Conservation (phyloP, 2,329 filamentous ascomycete genomes). For the Aaosphaeria pasadenensis region DNA sequence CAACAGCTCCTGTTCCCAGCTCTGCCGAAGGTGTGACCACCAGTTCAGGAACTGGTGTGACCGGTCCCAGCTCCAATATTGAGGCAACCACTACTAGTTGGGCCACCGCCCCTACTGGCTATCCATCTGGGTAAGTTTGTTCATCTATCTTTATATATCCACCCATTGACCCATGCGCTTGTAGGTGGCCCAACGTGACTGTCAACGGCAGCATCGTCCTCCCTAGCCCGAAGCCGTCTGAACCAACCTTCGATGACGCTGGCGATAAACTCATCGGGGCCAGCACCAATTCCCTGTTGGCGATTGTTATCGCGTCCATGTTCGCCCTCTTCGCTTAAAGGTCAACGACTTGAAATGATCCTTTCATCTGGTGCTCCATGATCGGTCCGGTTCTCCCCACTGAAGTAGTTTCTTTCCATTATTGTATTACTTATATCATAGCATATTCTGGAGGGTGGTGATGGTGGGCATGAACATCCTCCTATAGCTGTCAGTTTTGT, state of each 20-base stretch:
- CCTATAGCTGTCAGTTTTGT: slow-evolving; percentile 4
- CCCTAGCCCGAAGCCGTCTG: neutral
- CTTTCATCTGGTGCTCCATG: neutral
- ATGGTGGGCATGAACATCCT: slow-evolving; percentile 1
- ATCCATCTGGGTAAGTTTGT: slow-evolving; percentile 3
- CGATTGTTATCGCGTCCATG: slow-evolving; percentile 2
- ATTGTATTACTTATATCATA: neutral
- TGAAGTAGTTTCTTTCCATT: neutral
- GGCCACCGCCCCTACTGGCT: neutral
- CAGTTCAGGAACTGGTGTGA: too few relatives aligned
- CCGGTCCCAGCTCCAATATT: neutral
- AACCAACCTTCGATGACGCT: neutral
- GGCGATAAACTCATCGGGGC: slow-evolving; percentile 1
- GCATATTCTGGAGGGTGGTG: neutral
- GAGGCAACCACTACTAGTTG: neutral
- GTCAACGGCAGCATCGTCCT: slow-evolving; percentile 1
- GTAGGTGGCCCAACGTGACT: neutral
- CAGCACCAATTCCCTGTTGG: slow-evolving; percentile 1
- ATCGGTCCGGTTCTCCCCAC: too few relatives aligned
- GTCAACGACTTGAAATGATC: neutral
- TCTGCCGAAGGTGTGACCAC: too few relatives aligned
- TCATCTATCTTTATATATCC: neutral
- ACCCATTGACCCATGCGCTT: neutral
- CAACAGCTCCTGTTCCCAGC: too few relatives aligned
- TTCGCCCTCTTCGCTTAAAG: slow-evolving; percentile 4